Conservation (phyloP, 345 rosid genomes). For the Mangifera indica region DNA sequence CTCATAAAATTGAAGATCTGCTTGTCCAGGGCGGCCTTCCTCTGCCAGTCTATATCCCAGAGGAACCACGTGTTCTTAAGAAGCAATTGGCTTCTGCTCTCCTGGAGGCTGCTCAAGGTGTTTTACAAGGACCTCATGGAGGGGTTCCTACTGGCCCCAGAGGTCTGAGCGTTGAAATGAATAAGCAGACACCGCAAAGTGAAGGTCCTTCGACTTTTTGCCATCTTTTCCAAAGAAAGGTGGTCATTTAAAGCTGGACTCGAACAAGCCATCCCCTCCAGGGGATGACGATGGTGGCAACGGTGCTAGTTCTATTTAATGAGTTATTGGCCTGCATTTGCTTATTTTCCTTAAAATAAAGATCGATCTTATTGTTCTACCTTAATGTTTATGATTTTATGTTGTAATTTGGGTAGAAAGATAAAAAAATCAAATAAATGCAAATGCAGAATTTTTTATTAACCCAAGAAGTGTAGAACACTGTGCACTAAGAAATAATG, state of each 20-base stretch:
- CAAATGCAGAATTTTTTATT: too few relatives aligned
- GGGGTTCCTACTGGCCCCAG: neutral
- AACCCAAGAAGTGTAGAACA: too few relatives aligned
- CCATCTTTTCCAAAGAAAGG: neutral
- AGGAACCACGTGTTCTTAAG: neutral
- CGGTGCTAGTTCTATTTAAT: neutral
- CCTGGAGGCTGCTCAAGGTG: neutral
- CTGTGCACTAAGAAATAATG: too few relatives aligned
- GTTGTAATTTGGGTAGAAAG: too few relatives aligned
- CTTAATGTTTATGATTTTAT: too few relatives aligned
- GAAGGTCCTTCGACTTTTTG: neutral
- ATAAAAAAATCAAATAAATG: too few relatives aligned
- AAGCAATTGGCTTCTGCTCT: constrained; percentile 3
- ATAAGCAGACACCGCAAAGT: neutral
- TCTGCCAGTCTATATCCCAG: constrained; percentile 23
- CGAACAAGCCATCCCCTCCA: constrained; percentile 24
- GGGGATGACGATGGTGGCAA: constrained; percentile 1
- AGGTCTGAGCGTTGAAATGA: constrained; percentile 15
- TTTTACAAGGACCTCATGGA: neutral
- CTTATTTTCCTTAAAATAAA: too few relatives aligned
- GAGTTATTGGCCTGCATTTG: neutral
- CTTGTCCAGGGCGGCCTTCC: constrained; percentile 30
- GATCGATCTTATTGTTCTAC: neutral
- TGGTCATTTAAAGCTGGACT: constrained; percentile 12
- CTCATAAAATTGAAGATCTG: constrained; percentile 19